Percentiles rank a stretch among this genome's conserved stretches.
phyloP scores from a whole-genome alignment of 1,284 basidiomycete species.

The Fistulinella cinereoalba region DNA sequence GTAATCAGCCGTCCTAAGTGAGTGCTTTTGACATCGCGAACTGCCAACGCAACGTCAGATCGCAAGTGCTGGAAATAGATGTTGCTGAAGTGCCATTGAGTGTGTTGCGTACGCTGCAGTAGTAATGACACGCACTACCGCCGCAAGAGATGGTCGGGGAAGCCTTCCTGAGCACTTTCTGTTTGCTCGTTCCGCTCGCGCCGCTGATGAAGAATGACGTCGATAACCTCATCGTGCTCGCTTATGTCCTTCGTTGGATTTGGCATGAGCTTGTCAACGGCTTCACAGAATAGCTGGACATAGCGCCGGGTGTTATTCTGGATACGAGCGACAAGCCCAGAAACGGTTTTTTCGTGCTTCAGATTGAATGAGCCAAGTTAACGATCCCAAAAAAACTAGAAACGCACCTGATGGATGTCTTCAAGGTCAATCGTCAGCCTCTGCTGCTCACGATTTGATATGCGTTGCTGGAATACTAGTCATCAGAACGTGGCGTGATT shows the following conservation, averaged over 20 bases:
- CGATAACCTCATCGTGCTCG: constrained; percentile 88
- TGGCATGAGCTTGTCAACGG: constrained; percentile 87
- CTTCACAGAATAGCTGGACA: constrained; percentile 85
- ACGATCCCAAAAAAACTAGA: constrained; percentile 2
- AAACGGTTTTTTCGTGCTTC: constrained; percentile 64
- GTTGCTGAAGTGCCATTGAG: constrained; percentile 56
- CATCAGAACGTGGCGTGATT: constrained; percentile 31
- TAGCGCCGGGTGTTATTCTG: constrained; percentile 88
- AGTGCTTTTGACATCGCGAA: constrained; percentile 83
- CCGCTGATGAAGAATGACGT: constrained; percentile 92
- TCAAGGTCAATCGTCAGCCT: constrained; percentile 81
- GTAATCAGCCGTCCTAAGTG: constrained; percentile 93
- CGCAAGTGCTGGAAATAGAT: constrained; percentile 89
- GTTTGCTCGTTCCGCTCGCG: constrained; percentile 81
- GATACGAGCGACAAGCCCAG: constrained; percentile 74
- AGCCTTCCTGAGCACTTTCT: constrained; percentile 67
- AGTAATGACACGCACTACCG: constrained; percentile 75
- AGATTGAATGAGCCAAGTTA: not conserved
- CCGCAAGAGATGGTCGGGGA: constrained; percentile 88
- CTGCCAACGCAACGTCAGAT: constrained; percentile 76
- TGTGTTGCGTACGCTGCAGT: not conserved
- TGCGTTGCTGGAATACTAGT: constrained; percentile 63
- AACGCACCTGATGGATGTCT: constrained; percentile 66
- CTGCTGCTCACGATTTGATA: constrained; percentile 91
- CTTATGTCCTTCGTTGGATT: constrained; percentile 85